Evolutionary conservation across 2,329 filamentous ascomycete species (phyloP), one percentile per base, ranked within the genome.

Genomic region (Nothopassalora personata): DNA sequence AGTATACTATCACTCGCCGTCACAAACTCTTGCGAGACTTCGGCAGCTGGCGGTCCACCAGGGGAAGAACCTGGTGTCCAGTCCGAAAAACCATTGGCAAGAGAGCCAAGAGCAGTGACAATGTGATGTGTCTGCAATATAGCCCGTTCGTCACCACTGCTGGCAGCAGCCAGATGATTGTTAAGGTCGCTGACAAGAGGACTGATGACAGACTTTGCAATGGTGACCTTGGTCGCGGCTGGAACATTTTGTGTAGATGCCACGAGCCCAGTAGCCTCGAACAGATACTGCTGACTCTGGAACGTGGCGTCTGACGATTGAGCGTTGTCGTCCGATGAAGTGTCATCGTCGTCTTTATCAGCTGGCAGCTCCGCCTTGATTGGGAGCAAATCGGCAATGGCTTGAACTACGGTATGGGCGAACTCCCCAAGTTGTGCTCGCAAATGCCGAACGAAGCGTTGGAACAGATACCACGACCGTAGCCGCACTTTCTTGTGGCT

Each of bases 401-500:
- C 93, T 70, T 91, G 87, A 57, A 99, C 95, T 53, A 99, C 87
- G 0, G 88, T 93, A 73, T 96, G 89, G 0, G 93, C 91, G 33
- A 96, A 88, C 70, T 94, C 91, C 56, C 91, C 91, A 49, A 99
- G 85, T 69, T 95, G 88, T 5, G 83, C 80, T 59, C 92, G 85
- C 33, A 99, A 81, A 66, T 94, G 90, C 77, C 93, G 96, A 60
- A 96, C 89, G 62, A 97, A 88, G 28, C 92, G 89, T 68, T 92
- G 89, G 77, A 99, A 97, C 1, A 99, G 83, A 74, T 97, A 99
- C 94, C 94, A 99, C 0, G 94, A 96, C 60, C 94, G 86, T 6
- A 88, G 89, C 69, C 91, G 90, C 63, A 99, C 89, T 68, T 91
- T 90, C 61, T 90, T 84, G 68, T 96, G 89, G 34, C 88, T 83